Conservation (phyloP, 1,284 basidiomycete genomes). For the Phenoliferia sp. region DNA sequence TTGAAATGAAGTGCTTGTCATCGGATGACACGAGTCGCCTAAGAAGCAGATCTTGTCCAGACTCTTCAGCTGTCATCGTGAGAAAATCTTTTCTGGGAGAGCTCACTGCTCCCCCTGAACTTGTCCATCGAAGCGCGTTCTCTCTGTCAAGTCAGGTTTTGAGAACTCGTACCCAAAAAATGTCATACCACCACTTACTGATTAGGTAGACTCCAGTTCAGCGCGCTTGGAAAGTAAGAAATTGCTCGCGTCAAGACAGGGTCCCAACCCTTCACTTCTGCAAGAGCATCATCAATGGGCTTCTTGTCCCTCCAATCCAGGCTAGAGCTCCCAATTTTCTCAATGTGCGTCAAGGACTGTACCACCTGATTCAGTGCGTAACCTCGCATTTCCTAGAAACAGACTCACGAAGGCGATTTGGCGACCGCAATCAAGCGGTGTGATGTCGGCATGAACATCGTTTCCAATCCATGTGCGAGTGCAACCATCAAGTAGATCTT, state of each 20-base stretch:
- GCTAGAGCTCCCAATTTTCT: not conserved
- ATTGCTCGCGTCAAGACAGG: conserved; percentile 3
- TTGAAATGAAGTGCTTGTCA: conserved; percentile 19
- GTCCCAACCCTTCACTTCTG: conserved; percentile 9
- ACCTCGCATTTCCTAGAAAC: not conserved
- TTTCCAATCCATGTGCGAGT: conserved; percentile 21
- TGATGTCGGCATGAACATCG: conserved; percentile 13
- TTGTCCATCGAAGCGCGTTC: conserved; percentile 13
- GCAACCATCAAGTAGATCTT: conserved; percentile 23
- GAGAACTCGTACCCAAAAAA: not conserved
- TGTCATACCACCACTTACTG: not conserved
- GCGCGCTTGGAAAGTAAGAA: conserved; percentile 7
- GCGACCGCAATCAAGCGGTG: conserved; percentile 16
- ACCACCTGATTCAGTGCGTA: not conserved
- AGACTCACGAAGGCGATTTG: conserved; percentile 11
- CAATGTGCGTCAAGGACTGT: not conserved
- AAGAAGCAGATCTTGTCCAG: conserved; percentile 18
- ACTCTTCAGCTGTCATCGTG: not conserved
- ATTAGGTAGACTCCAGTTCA: conserved; percentile 22
- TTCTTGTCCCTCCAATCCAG: conserved; percentile 15
- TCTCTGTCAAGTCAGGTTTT: not conserved
- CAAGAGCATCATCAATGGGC: conserved; percentile 2
- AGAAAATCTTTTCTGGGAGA: not conserved
- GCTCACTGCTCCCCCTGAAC: conserved; percentile 12
- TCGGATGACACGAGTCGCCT: conserved; percentile 20